Percentiles rank a stretch among this genome's conserved stretches.
phyloP scores from a whole-genome alignment of 1,284 basidiomycete genomes.

The Moesziomyces parantarcticus region DNA sequence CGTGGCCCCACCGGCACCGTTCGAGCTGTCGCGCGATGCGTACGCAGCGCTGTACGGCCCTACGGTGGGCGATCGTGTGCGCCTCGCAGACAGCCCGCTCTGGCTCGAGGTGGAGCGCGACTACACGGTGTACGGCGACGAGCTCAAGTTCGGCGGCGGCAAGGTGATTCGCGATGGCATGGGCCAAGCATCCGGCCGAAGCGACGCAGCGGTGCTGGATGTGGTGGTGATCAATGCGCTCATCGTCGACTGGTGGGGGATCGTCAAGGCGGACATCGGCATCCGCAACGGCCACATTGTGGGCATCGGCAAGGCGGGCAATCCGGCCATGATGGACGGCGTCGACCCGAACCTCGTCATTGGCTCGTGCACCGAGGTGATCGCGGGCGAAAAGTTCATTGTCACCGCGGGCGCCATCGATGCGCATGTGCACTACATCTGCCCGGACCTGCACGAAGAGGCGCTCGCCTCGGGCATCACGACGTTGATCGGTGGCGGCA shows the following conservation, averaged over 20 bases:
- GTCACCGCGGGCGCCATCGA: slow-evolving; percentile 94
- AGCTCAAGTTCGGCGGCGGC: slow-evolving; percentile 92
- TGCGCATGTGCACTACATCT: slow-evolving; percentile 84
- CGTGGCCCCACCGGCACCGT: slow-evolving; percentile 22
- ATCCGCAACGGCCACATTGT: slow-evolving; percentile 84
- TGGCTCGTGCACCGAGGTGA: slow-evolving; percentile 71
- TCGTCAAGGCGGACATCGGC: slow-evolving; percentile 99
- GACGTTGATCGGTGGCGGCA: slow-evolving; percentile 72
- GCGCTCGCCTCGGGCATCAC: slow-evolving; percentile 71
- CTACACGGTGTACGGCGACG: slow-evolving; percentile 85
- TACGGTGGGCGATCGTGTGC: slow-evolving; percentile 86
- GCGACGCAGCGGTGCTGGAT: slow-evolving; percentile 80
- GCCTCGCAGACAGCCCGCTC: slow-evolving; percentile 87
- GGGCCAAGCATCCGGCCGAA: slow-evolving; percentile 84
- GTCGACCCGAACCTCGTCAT: slow-evolving; percentile 77
- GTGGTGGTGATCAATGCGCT: slow-evolving; percentile 94
- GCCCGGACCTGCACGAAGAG: slow-evolving; percentile 82
- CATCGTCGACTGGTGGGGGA: slow-evolving; percentile 93
- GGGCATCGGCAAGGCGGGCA: slow-evolving; percentile 95
- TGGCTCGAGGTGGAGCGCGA: slow-evolving; percentile 95
- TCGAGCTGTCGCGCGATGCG: slow-evolving; percentile 50
- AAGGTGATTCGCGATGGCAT: slow-evolving; percentile 66
- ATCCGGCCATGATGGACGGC: slow-evolving; percentile 90
- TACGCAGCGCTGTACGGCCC: slow-evolving; percentile 74
- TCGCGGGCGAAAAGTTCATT: slow-evolving; percentile 93